Percentiles rank a stretch among this genome's conserved stretches.
Conservation (phyloP, 805 yeast species). For the Tetrapisispora taiwanensis region DNA sequence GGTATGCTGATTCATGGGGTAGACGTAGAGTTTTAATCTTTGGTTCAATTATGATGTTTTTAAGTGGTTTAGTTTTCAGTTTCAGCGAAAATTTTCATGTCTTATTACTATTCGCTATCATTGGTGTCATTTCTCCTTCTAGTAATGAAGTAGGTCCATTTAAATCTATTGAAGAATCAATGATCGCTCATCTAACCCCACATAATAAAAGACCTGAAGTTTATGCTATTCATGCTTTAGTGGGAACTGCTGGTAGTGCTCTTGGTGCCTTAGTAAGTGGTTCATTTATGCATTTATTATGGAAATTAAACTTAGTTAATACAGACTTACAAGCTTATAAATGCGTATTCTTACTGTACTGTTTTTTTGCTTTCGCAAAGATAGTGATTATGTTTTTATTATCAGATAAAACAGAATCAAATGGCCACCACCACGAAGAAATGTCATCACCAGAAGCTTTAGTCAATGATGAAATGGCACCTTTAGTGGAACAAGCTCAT, state of each 20-base stretch:
- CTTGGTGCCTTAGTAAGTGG: constrained; percentile 64
- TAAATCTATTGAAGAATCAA: constrained; percentile 74
- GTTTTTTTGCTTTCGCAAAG: constrained; percentile 45
- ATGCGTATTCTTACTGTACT: constrained; percentile 45
- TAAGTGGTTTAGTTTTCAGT: constrained; percentile 60
- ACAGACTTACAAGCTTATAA: constrained; percentile 40
- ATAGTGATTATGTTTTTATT: constrained; percentile 41
- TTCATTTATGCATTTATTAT: constrained; percentile 38
- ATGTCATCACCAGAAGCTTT: constrained; percentile 11
- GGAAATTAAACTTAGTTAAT: constrained; percentile 27
- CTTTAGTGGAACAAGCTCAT: constrained; percentile 12
- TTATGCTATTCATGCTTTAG: constrained; percentile 63
- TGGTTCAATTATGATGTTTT: constrained; percentile 60
- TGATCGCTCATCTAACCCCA: constrained; percentile 70
- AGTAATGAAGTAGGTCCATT: constrained; percentile 91
- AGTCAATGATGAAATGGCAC: constrained; percentile 20
- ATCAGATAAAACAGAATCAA: constrained; percentile 44
- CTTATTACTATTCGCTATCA: constrained; percentile 57
- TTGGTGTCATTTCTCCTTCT: constrained; percentile 82
- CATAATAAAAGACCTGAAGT: constrained; percentile 55
- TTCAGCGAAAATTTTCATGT: constrained; percentile 41
- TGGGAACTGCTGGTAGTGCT: constrained; percentile 65
- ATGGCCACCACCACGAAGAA: constrained; percentile 16
- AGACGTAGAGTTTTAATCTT: constrained; percentile 50
- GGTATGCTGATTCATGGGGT: constrained; percentile 68